Conservation (phyloP, 83 land plant genomes). For the Picea mariana region DNA sequence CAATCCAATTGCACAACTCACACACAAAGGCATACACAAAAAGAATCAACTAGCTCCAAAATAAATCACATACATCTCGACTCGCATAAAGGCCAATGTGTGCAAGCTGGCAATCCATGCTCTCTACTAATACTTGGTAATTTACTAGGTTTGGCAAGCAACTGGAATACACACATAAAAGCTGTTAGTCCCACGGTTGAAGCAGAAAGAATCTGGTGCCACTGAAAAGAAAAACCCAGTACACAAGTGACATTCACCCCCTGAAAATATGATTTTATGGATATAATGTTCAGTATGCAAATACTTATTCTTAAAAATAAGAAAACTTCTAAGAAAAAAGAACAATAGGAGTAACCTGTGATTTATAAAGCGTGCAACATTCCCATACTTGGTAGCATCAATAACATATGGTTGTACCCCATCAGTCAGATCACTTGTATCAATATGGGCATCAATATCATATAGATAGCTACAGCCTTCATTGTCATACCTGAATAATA, state of each 20-base stretch:
- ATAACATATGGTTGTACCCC: constrained; percentile 73
- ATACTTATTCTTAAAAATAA: too few relatives aligned
- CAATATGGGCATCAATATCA: constrained; percentile 77
- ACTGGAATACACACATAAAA: constrained; percentile 32
- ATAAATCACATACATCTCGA: constrained; percentile 77
- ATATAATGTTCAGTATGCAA: too few relatives aligned
- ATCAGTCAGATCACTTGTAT: constrained; percentile 46
- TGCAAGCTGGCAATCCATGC: constrained; percentile 97
- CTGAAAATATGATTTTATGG: too few relatives aligned
- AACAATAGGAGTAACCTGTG: constrained; percentile 66
- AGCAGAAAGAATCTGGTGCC: not conserved
- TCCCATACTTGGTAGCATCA: constrained; percentile 92
- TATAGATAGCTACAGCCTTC: constrained; percentile 82
- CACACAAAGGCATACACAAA: not conserved
- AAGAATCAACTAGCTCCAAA: not conserved
- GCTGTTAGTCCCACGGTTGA: not conserved
- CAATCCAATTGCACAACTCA: not conserved
- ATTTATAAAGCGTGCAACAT: constrained; percentile 93
- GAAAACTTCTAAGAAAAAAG: too few relatives aligned
- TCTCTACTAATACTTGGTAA: constrained; percentile 92
- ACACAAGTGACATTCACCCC: not conserved
- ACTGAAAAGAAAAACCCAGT: not conserved
- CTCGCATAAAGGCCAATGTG: constrained; percentile 93
- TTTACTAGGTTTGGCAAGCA: constrained; percentile 89
- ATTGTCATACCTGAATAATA: constrained; percentile 60